Evolutionary conservation across 108 stramenopile species (phyloP).

Genomic region (Fragilaria crotonensis): DNA sequence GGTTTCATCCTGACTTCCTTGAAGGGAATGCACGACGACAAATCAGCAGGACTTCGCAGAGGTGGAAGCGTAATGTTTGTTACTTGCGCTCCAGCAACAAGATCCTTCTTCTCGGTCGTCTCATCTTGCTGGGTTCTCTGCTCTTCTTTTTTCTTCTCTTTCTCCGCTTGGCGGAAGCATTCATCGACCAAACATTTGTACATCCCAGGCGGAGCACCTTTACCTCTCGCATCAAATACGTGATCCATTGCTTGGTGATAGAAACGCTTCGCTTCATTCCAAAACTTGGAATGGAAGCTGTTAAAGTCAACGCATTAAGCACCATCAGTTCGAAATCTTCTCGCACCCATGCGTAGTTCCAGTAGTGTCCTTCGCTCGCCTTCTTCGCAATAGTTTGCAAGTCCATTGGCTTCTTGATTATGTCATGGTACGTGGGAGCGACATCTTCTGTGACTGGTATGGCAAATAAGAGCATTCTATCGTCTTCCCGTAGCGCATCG

Average conservation of each 20-base stretch:
- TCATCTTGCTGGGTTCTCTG: slow-evolving; percentile 48
- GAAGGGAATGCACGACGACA: slow-evolving; percentile 50
- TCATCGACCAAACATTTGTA: slow-evolving; percentile 33
- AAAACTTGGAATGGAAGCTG: slow-evolving; percentile 36
- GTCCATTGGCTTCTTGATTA: slow-evolving; percentile 94
- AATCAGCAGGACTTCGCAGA: slow-evolving; percentile 34
- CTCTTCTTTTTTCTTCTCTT: slow-evolving; percentile 41
- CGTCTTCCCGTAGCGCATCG: slow-evolving; percentile 39
- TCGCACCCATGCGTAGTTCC: slow-evolving; percentile 65
- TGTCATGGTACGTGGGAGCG: slow-evolving; percentile 87
- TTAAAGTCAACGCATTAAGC: slow-evolving; percentile 84
- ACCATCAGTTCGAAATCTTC: slow-evolving; percentile 81
- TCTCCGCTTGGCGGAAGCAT: slow-evolving; percentile 30
- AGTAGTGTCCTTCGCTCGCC: slow-evolving; percentile 47
- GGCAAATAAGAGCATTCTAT: slow-evolving; percentile 59
- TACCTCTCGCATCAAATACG: slow-evolving; percentile 35
- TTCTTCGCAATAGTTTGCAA: slow-evolving; percentile 78
- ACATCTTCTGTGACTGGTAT: slow-evolving; percentile 77
- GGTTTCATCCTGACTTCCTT: slow-evolving; percentile 31
- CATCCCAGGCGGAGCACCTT: slow-evolving; percentile 38
- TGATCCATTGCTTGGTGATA: slow-evolving; percentile 28
- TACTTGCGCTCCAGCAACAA: slow-evolving; percentile 47
- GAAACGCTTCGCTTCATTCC: slow-evolving; percentile 62
- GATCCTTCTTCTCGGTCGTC: slow-evolving; percentile 52
- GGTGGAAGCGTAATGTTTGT: slow-evolving; percentile 29